phyloP scores from a whole-genome alignment of 345 rosid genomes.

The Lenwebbia sp. region DNA sequence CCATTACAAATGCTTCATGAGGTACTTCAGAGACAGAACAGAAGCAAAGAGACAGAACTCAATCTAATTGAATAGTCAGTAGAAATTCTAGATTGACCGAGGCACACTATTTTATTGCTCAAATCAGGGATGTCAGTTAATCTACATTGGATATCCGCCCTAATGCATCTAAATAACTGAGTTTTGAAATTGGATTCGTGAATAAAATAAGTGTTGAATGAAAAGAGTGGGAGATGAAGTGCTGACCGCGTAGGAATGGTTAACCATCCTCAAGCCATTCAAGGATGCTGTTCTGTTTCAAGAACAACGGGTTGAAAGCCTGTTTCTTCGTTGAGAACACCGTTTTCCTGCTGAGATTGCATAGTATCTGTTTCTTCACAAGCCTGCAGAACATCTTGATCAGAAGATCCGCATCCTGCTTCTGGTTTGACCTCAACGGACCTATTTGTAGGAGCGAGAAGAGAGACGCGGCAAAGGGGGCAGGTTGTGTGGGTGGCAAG shows the following conservation, averaged over 20 bases:
- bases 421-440: slow-evolving; percentile 10
- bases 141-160: not conserved
- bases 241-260: not conserved
- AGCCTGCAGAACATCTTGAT: not conserved
- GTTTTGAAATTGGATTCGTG: not conserved
- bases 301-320: slow-evolving; percentile 1
- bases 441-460: slow-evolving; percentile 29
- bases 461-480: slow-evolving; percentile 83
- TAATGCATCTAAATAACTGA: not conserved
- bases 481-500: slow-evolving; percentile 74
- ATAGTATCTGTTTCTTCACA: slow-evolving; percentile 5
- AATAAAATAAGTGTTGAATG: not conserved
- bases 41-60: not conserved
- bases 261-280: not conserved
- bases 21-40: not conserved
- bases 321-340: slow-evolving; percentile 7
- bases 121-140: not conserved
- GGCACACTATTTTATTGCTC: not conserved
- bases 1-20: not conserved
- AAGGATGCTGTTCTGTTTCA: not conserved
- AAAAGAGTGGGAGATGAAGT: not conserved
- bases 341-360: not conserved
- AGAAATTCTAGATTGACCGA: not conserved
- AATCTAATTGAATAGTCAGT: not conserved
- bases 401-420: slow-evolving; percentile 6